phyloP scores from a whole-genome alignment of 176 grass and related monocot species.

The Triticum dicoccoides region DNA sequence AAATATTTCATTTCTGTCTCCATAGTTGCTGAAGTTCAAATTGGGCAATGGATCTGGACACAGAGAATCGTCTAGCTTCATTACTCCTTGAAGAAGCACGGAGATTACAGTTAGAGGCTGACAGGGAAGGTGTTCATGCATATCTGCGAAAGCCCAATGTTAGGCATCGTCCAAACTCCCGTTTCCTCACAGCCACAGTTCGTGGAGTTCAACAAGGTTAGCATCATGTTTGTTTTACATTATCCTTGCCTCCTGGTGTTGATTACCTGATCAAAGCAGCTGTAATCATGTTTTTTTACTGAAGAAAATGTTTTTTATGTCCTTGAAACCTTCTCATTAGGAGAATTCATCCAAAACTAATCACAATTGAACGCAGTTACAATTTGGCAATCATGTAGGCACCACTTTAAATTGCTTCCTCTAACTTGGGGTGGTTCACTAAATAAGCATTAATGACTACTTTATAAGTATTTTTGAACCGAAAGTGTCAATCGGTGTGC shows the following conservation, averaged over 20 bases:
- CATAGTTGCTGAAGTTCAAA: background rate
- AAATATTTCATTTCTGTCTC: background rate
- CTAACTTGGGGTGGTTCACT: background rate
- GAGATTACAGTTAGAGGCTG: constrained; percentile 66
- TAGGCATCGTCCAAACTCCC: constrained; percentile 75
- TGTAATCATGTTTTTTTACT: background rate
- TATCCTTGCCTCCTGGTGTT: background rate
- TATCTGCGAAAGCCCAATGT: constrained; percentile 66
- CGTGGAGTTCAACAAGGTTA: constrained; percentile 94
- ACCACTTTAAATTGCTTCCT: background rate
- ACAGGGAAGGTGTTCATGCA: constrained; percentile 76
- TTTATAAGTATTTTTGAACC: background rate
- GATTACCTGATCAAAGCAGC: background rate
- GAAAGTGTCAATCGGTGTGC: too few relatives aligned
- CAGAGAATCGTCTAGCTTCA: constrained; percentile 73
- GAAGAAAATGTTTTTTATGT: background rate
- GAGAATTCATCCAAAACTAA: background rate
- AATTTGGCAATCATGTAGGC: background rate
- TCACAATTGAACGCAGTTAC: background rate
- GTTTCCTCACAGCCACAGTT: constrained; percentile 91
- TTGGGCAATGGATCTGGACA: constrained; percentile 80
- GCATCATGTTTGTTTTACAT: background rate
- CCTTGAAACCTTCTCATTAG: background rate
- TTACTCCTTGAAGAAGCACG: constrained; percentile 77
- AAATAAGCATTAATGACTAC: background rate